Conservation (phyloP, 176 grass and related monocot genomes). For the Rhynchospora tenuis region DNA sequence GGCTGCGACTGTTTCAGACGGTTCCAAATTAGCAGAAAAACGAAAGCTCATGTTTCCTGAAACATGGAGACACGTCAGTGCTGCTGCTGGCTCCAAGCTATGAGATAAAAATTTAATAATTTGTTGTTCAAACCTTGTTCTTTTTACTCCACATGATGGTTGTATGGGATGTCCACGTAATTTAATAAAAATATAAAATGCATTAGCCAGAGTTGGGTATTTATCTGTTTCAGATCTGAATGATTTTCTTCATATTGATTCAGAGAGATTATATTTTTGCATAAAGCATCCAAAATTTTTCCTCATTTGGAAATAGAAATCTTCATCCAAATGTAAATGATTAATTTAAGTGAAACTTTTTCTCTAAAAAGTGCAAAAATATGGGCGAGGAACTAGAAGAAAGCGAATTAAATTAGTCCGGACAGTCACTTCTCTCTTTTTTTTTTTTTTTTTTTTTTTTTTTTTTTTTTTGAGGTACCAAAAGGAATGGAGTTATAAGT, state of each 20-base stretch:
- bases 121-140: background rate
- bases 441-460: too few relatives aligned
- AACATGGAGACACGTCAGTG: background rate
- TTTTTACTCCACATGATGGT: background rate
- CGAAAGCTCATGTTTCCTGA: conserved; percentile 18
- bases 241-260: background rate
- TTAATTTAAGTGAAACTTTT: background rate
- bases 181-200: background rate
- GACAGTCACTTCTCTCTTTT: too few relatives aligned
- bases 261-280: background rate
- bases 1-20: background rate
- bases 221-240: background rate
- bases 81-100: background rate
- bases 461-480: too few relatives aligned
- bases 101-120: background rate
- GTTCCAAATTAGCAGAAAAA: conserved; percentile 14
- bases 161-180: background rate
- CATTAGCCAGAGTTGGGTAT: background rate
- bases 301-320: background rate
- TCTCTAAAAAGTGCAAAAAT: background rate
- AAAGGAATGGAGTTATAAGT: too few relatives aligned
- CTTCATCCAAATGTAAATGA: background rate
- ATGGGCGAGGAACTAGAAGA: background rate
- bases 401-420: background rate
- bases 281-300: background rate